Evolutionary conservation across 108 stramenopile genomes (phyloP).

Genomic region (Cyclotella baltica): DNA sequence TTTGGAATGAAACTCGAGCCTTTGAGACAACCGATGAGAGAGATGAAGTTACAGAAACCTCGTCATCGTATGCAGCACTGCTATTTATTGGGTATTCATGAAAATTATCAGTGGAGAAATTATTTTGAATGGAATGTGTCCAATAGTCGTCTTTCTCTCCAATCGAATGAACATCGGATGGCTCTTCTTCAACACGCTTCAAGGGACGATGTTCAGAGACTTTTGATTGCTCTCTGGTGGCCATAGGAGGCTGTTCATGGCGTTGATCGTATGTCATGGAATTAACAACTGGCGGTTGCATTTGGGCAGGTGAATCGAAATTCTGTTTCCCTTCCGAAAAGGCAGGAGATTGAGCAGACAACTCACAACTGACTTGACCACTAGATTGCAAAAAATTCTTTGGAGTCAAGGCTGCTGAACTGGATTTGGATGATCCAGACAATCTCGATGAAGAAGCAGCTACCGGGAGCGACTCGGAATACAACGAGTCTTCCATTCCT

Average conservation of each 20-base stretch:
- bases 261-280: neutral
- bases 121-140: slow-evolving; percentile 5
- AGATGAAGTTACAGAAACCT: slow-evolving; percentile 26
- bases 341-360: neutral
- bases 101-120: slow-evolving; percentile 25
- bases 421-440: slow-evolving; percentile 1
- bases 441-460: neutral
- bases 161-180: slow-evolving; percentile 5
- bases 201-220: neutral
- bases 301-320: neutral
- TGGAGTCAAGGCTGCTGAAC: neutral
- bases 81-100: neutral
- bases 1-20: slow-evolving; percentile 26
- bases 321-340: neutral
- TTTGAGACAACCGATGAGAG: slow-evolving; percentile 50
- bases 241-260: neutral
- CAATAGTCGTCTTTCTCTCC: neutral
- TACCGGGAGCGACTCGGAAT: neutral
- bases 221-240: neutral
- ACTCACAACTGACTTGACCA: neutral
- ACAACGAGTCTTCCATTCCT: no score
- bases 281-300: neutral
- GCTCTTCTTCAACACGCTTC: slow-evolving; percentile 5
- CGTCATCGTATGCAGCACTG: slow-evolving; percentile 11
- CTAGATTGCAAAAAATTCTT: neutral